These are phyloP conservation scores for Diaporthe amygdali DNA, from an alignment of 2,329 filamentous ascomycete genomes.

Conservation along the genomic window DNA sequence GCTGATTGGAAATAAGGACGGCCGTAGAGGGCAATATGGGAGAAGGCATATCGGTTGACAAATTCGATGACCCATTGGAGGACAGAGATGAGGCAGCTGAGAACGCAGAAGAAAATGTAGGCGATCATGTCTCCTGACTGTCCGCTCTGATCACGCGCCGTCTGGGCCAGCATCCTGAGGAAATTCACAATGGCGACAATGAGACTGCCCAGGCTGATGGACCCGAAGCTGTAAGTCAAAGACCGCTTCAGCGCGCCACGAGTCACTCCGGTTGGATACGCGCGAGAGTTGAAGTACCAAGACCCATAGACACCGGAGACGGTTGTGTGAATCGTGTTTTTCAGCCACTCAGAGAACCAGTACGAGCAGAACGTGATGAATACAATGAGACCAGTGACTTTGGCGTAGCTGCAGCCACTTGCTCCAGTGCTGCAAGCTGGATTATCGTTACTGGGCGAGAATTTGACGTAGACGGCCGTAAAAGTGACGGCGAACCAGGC, in stretches of 20 bases:
- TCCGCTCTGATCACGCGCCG: constrained; percentile 72
- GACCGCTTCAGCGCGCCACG: constrained; percentile 82
- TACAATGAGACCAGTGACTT: constrained; percentile 82
- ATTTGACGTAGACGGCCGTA: constrained; percentile 85
- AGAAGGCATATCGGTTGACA: constrained; percentile 91
- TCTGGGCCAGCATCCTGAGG: constrained; percentile 79
- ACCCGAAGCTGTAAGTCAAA: constrained; percentile 90
- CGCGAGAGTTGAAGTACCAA: constrained; percentile 83
- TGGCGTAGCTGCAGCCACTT: constrained; percentile 73
- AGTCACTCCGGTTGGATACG: constrained; percentile 79
- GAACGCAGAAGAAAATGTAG: constrained; percentile 71
- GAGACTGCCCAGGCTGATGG: constrained; percentile 84
- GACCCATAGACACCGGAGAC: constrained; percentile 89
- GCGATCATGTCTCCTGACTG: constrained; percentile 72
- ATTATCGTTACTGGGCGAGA: constrained; percentile 66
- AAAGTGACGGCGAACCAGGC: constrained; percentile 89
- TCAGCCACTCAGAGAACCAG: constrained; percentile 93
- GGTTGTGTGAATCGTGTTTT: constrained; percentile 89
- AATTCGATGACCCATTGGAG: constrained; percentile 88
- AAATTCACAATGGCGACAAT: constrained; percentile 88
- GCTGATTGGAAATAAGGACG: constrained; percentile 86
- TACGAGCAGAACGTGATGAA: constrained; percentile 92
- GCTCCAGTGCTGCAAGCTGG: constrained; percentile 56
- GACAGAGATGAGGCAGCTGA: constrained; percentile 77
- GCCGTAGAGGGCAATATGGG: constrained; percentile 90